Evolutionary conservation across 352 stramenopile genomes (phyloP).

Genomic region (Phytophthora hibernalis): DNA sequence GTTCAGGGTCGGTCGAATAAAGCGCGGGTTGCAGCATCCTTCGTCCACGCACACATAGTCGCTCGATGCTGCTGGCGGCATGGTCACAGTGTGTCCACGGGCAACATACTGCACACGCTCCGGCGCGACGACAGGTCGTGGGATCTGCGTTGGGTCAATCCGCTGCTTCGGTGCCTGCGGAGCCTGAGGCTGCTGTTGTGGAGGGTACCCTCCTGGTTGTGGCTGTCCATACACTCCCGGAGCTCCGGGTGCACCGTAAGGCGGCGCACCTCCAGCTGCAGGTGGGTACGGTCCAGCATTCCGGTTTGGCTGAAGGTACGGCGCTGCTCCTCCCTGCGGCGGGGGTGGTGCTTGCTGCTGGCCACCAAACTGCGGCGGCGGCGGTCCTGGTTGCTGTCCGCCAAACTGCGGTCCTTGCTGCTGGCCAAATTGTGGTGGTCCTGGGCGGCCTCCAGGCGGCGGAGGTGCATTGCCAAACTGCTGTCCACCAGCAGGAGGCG

Average conservation of each 20-base stretch:
- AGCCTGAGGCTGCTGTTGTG: slow-evolving; percentile 38
- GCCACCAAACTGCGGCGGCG: slow-evolving; percentile 30
- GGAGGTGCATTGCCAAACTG: slow-evolving; percentile 20
- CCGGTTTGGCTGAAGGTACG: slow-evolving; percentile 43
- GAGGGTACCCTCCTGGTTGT: slow-evolving; percentile 39
- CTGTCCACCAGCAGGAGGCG: slow-evolving; percentile 19
- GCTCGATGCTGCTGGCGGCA: slow-evolving; percentile 77
- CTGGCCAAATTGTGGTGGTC: slow-evolving; percentile 1
- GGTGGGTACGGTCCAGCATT: slow-evolving; percentile 44
- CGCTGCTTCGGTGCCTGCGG: slow-evolving; percentile 68
- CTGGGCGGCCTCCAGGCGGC: background rate
- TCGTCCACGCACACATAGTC: slow-evolving; percentile 88
- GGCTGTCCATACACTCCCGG: slow-evolving; percentile 31
- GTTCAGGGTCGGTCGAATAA: slow-evolving; percentile 90
- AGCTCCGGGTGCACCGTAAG: slow-evolving; percentile 30
- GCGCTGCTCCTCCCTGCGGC: slow-evolving; percentile 33
- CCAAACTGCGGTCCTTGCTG: slow-evolving; percentile 8
- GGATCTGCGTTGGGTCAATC: slow-evolving; percentile 91
- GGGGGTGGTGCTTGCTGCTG: slow-evolving; percentile 33
- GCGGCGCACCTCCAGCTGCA: slow-evolving; percentile 18
- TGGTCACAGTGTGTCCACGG: slow-evolving; percentile 82
- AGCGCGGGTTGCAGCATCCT: slow-evolving; percentile 89
- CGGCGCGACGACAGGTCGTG: slow-evolving; percentile 70
- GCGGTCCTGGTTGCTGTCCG: slow-evolving; percentile 19
- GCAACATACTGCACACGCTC: slow-evolving; percentile 82